Evolutionary conservation across 257 asterid species (phyloP).

Genomic region (Solanum neorickii): DNA sequence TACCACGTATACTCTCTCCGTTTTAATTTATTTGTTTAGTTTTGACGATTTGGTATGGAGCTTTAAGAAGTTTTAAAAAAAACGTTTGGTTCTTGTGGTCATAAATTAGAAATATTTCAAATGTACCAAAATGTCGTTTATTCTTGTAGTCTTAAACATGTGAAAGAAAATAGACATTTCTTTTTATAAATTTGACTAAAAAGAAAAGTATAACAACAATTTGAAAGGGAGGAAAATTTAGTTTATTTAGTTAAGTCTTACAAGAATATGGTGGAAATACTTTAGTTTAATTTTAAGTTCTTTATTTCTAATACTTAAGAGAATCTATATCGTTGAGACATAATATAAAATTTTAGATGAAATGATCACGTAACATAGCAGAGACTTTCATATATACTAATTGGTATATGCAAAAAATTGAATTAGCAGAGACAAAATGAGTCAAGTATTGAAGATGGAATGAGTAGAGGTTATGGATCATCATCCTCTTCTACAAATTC

Average conservation of each 20-base stretch:
- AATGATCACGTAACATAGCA: background rate
- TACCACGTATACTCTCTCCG: background rate
- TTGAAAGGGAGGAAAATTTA: background rate
- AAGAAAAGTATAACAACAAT: no score
- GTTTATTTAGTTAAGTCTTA: background rate
- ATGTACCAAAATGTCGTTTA: background rate
- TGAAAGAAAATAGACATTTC: no score
- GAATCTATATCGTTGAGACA: background rate
- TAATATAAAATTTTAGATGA: background rate
- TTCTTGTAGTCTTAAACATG: no score
- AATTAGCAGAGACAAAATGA: slow-evolving; percentile 39
- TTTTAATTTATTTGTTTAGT: background rate
- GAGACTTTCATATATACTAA: background rate
- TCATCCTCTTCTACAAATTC: slow-evolving; percentile 60
- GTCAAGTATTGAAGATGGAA: slow-evolving; percentile 11
- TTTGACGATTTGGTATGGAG: no score
- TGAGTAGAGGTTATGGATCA: slow-evolving; percentile 40
- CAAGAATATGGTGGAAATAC: background rate
- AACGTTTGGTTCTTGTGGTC: background rate
- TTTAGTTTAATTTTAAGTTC: no score
- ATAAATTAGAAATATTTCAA: background rate
- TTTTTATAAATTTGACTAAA: no score
- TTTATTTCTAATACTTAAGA: background rate
- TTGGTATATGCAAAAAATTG: background rate
- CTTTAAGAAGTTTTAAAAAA: no score